Percentiles rank a stretch among this genome's conserved stretches.
These are phyloP conservation scores for Limonium bicolor DNA, from an alignment of 148 eudicot genomes.

Conservation along the genomic window DNA sequence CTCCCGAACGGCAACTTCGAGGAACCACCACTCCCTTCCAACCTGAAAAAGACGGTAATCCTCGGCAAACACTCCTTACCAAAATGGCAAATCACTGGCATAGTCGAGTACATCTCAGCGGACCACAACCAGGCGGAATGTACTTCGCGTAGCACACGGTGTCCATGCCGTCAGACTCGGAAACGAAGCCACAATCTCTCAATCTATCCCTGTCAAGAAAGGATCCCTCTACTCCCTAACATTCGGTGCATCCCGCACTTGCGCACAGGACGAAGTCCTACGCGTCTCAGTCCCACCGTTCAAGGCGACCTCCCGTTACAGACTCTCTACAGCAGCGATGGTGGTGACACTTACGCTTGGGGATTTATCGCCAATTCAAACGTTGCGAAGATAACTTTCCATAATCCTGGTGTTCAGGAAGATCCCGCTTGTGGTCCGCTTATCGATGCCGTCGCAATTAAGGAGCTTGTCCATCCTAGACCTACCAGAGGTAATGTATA, in stretches of 20 bases:
- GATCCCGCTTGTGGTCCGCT: constrained; percentile 88
- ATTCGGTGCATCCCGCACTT: constrained; percentile 75
- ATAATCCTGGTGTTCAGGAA: constrained; percentile 68
- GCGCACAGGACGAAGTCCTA: constrained; percentile 87
- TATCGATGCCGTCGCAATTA: constrained; percentile 76
- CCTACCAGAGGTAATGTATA: constrained; percentile 19
- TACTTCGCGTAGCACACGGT: constrained; percentile 60
- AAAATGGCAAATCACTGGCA: constrained; percentile 65
- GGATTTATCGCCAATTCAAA: constrained; percentile 41
- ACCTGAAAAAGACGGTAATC: constrained; percentile 46
- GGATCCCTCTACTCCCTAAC: constrained; percentile 58
- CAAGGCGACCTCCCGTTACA: constrained; percentile 63
- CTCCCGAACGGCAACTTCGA: constrained; percentile 88
- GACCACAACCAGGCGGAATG: constrained; percentile 87
- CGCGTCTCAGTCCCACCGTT: constrained; percentile 51
- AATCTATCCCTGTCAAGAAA: constrained; percentile 33
- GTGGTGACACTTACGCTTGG: constrained; percentile 71
- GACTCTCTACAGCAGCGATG: constrained; percentile 63
- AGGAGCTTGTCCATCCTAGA: constrained; percentile 45
- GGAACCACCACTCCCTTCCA: constrained; percentile 34
- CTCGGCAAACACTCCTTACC: constrained; percentile 50
- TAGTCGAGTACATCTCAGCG: constrained; percentile 82
- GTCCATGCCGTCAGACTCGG: constrained; percentile 67
- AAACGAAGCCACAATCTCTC: constrained; percentile 64
- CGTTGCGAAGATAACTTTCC: constrained; percentile 33